A percentile compares a stretch with the other conserved stretches of the same genome.
These are phyloP conservation scores for Cnidoscolus chayamansa DNA, from an alignment of 441 rosid genomes.

Conservation along the genomic window DNA sequence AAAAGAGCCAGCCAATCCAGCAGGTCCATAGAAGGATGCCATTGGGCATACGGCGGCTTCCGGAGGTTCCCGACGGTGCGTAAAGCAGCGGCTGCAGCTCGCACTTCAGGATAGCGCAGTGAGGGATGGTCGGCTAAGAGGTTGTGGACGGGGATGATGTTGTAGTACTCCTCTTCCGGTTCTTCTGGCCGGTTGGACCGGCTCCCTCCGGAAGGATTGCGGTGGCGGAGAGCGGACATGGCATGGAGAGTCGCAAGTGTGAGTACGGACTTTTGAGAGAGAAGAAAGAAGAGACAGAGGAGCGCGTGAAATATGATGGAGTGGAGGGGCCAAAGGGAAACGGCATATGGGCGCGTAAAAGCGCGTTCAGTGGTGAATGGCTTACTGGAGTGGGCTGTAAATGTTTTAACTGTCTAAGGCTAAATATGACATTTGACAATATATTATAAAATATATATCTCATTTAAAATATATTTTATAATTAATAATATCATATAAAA, in stretches of 20 bases:
- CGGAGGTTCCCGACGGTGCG: slow-evolving; percentile 75
- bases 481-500: no score
- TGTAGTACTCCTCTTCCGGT: slow-evolving; percentile 49
- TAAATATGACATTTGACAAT: neutral
- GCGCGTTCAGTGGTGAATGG: neutral
- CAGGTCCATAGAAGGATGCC: slow-evolving; percentile 68
- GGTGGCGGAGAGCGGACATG: slow-evolving; percentile 50
- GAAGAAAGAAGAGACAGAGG: neutral
- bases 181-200: slow-evolving; percentile 22
- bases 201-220: slow-evolving; percentile 15
- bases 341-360: no score
- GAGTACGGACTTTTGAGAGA: neutral
- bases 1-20: slow-evolving; percentile 74
- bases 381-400: neutral
- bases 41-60: slow-evolving; percentile 56
- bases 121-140: slow-evolving; percentile 89
- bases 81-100: slow-evolving; percentile 73
- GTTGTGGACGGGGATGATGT: slow-evolving; percentile 77
- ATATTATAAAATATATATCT: no score
- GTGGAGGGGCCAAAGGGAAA: neutral
- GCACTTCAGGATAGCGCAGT: slow-evolving; percentile 75
- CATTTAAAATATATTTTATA: no score
- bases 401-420: neutral
- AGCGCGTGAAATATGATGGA: neutral
- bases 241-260: slow-evolving; percentile 19